These are phyloP conservation scores for Rutidosis leptorrhynchoides DNA, from an alignment of 129 eudicot species.

Conservation along the genomic window DNA sequence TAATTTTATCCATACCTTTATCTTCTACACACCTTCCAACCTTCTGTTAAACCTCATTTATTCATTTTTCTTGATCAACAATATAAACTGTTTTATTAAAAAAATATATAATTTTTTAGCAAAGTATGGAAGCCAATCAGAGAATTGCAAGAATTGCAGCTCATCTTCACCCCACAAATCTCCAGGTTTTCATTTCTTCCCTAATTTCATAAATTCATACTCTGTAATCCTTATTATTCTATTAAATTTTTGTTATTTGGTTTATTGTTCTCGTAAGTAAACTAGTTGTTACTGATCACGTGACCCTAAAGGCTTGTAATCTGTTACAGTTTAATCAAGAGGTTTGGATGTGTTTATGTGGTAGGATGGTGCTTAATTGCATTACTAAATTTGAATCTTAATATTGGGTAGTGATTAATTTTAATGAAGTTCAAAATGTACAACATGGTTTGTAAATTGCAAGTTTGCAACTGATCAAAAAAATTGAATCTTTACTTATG, in stretches of 20 bases:
- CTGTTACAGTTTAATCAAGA: constrained; percentile 19
- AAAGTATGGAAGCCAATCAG: constrained; percentile 48
- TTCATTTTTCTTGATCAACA: too few species aligned
- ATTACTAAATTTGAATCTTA: constrained; percentile 4
- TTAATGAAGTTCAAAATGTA: too few species aligned
- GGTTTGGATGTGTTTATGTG: constrained; percentile 9
- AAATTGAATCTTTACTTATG: background rate
- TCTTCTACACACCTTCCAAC: too few species aligned
- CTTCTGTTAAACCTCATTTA: too few species aligned
- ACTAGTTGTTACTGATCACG: background rate
- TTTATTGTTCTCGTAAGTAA: background rate
- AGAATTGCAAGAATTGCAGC: constrained; percentile 83
- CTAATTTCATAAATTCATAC: background rate
- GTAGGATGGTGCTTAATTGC: constrained; percentile 12
- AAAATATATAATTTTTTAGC: background rate
- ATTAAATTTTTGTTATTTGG: background rate
- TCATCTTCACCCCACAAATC: constrained; percentile 69
- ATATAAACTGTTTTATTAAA: constrained; percentile 18
- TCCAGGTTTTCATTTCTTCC: constrained; percentile 44
- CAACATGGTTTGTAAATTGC: background rate
- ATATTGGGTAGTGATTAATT: too few species aligned
- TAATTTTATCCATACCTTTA: constrained; percentile 7
- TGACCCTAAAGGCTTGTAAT: constrained; percentile 14
- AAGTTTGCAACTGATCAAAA: too few species aligned
- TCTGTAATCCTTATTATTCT: constrained; percentile 14